Base-by-base conservation (phyloP, 2,329 filamentous ascomycete species). In the Talaromyces islandicus region DNA sequence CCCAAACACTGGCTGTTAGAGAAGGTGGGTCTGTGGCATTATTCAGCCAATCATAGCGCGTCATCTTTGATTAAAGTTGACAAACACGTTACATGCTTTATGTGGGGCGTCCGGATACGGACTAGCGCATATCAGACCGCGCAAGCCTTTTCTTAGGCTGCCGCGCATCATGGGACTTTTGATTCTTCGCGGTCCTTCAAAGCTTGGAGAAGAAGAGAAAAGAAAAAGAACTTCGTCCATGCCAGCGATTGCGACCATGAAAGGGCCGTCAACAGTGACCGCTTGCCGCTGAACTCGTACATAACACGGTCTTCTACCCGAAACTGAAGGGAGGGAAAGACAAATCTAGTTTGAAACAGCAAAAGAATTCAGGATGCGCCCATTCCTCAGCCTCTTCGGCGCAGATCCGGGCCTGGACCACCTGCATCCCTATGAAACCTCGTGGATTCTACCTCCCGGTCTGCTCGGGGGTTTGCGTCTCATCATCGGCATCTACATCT, bases 401-500 rank as follows among this genome's bases (percentile, higher is more conserved):
- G 70, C 73, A 62, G 69, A 78, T 64, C 68, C 71, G 6, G 69
- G 67, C 17, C 75, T 78, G 61, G 80, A 82, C 67, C 69, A 72
- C 29, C 73, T 83, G 48, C 82, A 88, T 73, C 85, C 88, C 60
- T 92, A 89, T 76, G 85, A 86, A 72, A 94, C 90, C 17, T 95
- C 90, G 14, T 95, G 90, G 90, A 73, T 92, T 9, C 74, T 95
- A n/a, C 75, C 85, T 25, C 88, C 90, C 0, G 81, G 81, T 67
- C 67, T 81, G 1, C 65, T 72, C 14, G 86, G 69, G 79, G 83
- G 73, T 67, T 79, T 81, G 19, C 63, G 64, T 52, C 65, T 70
- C 54, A 41, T 73, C 4, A 56, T 75, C 59, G 67, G 78, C 61
- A 69, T 91, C 63, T 96, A 93, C 77, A 82, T 85, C 64, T 89